phyloP scores from a whole-genome alignment of 1,139 yeast genomes.

The Hansenula anomala region DNA sequence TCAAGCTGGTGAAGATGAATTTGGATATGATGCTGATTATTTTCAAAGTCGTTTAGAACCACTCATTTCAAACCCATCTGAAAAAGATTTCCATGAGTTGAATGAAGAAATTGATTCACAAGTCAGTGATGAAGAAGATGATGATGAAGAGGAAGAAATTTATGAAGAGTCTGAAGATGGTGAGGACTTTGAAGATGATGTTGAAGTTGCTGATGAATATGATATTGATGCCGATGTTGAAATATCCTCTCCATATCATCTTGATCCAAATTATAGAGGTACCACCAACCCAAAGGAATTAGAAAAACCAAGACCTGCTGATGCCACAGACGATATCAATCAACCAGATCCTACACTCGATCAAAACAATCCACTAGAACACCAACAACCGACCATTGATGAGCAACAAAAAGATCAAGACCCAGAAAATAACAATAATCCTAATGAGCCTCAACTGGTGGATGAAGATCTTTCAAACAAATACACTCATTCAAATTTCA shows the following conservation, averaged over 20 bases:
- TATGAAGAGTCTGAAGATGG: neutral
- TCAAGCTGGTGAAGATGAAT: neutral
- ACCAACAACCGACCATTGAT: neutral
- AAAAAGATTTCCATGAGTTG: neutral
- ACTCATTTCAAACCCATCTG: neutral
- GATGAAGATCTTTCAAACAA: neutral
- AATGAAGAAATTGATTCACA: neutral
- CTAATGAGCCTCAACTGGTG: no score
- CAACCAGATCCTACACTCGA: neutral
- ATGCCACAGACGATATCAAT: neutral
- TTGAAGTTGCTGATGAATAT: neutral
- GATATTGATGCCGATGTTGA: neutral
- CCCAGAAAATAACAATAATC: no score
- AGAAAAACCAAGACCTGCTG: neutral
- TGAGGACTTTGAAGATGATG: neutral
- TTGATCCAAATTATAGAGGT: conserved; percentile 5
- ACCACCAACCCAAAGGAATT: conserved; percentile 2
- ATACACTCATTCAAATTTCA: neutral
- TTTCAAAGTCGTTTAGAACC: conserved; percentile 3
- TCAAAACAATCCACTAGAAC: neutral
- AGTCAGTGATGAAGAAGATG: conserved; percentile 1
- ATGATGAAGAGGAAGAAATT: neutral
- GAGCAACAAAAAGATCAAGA: neutral
- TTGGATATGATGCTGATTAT: conserved; percentile 4
- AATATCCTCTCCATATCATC: conserved; percentile 12